Percentiles rank a stretch among this genome's conserved stretches.
phyloP scores from a whole-genome alignment of 139 green algal species.

The Chlorella ohadii region DNA sequence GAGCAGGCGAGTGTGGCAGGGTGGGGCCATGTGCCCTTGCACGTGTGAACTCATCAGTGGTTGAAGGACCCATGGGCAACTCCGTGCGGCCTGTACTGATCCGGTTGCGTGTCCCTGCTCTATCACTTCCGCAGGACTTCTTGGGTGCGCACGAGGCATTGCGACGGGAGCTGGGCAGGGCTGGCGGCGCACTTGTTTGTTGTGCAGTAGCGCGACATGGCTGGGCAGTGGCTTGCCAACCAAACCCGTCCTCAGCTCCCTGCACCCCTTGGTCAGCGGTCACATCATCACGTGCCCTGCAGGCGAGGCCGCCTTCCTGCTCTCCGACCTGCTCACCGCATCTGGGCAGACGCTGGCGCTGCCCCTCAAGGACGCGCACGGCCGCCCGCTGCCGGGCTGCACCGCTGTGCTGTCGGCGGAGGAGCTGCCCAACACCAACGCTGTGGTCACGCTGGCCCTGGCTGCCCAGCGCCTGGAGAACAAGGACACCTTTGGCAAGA shows the following conservation, averaged over 20 bases:
- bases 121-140: slow-evolving; percentile 21
- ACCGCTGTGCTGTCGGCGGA: not conserved
- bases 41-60: too few relatives aligned
- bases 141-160: slow-evolving; percentile 31
- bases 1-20: slow-evolving; percentile 14
- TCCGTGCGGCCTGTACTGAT: too few relatives aligned
- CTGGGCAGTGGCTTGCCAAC: too few relatives aligned
- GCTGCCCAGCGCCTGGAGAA: slow-evolving; percentile 35
- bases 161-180: not conserved
- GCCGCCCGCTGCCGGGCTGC: slow-evolving; percentile 4
- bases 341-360: slow-evolving; percentile 4
- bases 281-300: not conserved
- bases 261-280: not conserved
- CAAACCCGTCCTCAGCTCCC: too few relatives aligned
- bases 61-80: too few relatives aligned
- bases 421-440: slow-evolving; percentile 34
- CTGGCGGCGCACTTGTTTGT: not conserved
- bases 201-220: too few relatives aligned
- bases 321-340: slow-evolving; percentile 31
- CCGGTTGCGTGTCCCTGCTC: too few relatives aligned
- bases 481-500: slow-evolving; percentile 33
- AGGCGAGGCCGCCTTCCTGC: slow-evolving; percentile 26
- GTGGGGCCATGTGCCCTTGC: too few relatives aligned
- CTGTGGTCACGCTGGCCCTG: slow-evolving; percentile 26
- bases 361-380: not conserved